Evolutionary conservation across 2,329 filamentous ascomycete genomes (phyloP), one percentile per base, ranked within the genome.

Genomic region (Fusarium xylarioides): DNA sequence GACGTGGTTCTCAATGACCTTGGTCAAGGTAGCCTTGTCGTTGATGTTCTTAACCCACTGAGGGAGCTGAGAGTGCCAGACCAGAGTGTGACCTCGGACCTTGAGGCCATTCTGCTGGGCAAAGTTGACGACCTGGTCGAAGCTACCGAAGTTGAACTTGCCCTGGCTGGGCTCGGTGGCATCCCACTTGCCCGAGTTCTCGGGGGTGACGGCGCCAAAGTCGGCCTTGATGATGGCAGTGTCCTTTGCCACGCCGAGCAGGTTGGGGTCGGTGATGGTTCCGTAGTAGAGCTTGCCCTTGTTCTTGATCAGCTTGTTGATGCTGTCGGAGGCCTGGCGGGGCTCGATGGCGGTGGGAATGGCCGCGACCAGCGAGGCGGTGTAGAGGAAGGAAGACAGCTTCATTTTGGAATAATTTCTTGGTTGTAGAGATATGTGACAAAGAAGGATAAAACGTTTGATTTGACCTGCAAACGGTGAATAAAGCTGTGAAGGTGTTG

Each of bases 101-200:
- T 67, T 83, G 11, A 87, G 80, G 78, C 85, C 85, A 80, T 92
- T 90, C 61, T 80, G 75, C 4, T 78, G 77, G 7, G 90, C 90
- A 80, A 85, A 92, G 80, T 89, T 81, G 69, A 91, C 88, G 23
- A 91, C 84, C 78, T 86, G 85, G 80, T 92, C 91, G 23, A 88
- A 85, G 19, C 80, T 80, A 88, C 78, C 80, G 71, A 90, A 91
- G 74, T 83, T 89, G 85, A 90, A 93, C 5, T 74, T 77, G 67
- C 86, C 86, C 85, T 82, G 19, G 43, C 60, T 28, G 61, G 34
- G 66, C 58, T 69, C 44, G 4, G 46, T 69, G 28, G 86, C 82
- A 71, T 91, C 89, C 90, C 90, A 93, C 82, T 93, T 92, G 87
- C 91, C 91, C 77, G 85, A 89, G 84, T 93, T 92, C 84, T 93